Evolutionary conservation across 139 green algal species (phyloP).

Genomic region (Trebouxia sp.): DNA sequence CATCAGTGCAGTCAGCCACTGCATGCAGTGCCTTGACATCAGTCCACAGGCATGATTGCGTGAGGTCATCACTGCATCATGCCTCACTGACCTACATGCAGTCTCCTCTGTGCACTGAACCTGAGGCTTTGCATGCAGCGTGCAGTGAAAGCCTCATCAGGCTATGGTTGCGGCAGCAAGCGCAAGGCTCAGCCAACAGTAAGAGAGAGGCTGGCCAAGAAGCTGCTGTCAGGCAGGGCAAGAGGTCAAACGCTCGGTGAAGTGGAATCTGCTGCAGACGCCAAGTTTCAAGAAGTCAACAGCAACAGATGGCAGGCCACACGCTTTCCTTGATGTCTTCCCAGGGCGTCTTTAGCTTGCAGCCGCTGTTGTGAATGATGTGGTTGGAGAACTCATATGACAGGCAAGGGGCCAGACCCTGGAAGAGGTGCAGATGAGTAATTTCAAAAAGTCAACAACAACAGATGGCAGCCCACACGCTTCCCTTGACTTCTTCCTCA

Average conservation of each 20-base stretch:
- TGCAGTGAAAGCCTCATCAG: background rate
- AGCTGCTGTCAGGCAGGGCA: constrained; percentile 27
- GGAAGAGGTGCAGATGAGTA: no score
- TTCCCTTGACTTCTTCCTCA: no score
- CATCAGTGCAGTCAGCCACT: background rate
- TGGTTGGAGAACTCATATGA: no score
- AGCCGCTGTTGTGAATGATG: no score
- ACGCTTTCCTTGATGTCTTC: constrained; percentile 5
- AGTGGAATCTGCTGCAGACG: background rate
- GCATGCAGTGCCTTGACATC: no score
- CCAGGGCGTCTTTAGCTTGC: no score
- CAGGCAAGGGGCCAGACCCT: no score
- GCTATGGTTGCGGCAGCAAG: background rate
- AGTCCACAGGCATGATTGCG: no score
- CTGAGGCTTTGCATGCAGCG: background rate
- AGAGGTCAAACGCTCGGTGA: background rate
- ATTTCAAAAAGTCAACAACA: no score
- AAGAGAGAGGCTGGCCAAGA: constrained; percentile 26
- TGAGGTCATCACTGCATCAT: background rate
- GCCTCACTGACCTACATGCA: background rate
- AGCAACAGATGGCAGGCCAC: constrained; percentile 28
- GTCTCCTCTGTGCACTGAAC: background rate
- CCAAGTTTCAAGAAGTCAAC: background rate
- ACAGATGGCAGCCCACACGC: no score
- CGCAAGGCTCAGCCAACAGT: constrained; percentile 25